Evolutionary conservation across 2,329 filamentous ascomycete species (phyloP).

Genomic region (Talaromyces sp.): DNA sequence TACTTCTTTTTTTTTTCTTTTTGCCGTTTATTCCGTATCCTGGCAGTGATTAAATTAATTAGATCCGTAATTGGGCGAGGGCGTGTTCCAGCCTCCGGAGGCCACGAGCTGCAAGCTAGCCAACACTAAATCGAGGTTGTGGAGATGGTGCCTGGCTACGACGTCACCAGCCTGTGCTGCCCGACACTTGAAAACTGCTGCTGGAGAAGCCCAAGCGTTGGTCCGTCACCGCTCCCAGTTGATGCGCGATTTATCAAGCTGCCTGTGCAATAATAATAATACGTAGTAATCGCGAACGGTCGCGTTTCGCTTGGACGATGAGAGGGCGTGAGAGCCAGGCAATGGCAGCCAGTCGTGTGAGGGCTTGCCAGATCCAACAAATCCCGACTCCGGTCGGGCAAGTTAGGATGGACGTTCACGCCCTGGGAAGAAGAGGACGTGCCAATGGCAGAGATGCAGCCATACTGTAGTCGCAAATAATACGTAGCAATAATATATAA

Average conservation of each 20-base stretch:
- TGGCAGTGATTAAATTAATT: too few relatives aligned
- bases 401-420: not conserved
- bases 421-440: not conserved
- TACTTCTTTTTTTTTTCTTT: not conserved
- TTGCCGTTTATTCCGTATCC: not conserved
- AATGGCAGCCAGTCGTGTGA: not conserved
- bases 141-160: not conserved
- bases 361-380: not conserved
- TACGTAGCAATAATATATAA: too few relatives aligned
- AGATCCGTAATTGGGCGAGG: too few relatives aligned
- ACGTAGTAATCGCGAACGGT: too few relatives aligned
- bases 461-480: not conserved
- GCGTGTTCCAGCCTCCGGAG: too few relatives aligned
- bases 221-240: not conserved
- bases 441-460: not conserved
- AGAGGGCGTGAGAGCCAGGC: not conserved
- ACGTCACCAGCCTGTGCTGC: not conserved
- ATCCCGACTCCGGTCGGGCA: not conserved
- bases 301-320: too few relatives aligned
- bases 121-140: not conserved
- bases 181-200: not conserved
- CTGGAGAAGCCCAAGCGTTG: not conserved
- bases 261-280: not conserved
- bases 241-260: not conserved
- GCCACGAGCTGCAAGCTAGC: not conserved